Evolutionary conservation across 371 early-diverging fungal genomes (phyloP), one percentile per base, ranked within the genome.

Genomic region (Basidiobolus meristosporus): DNA sequence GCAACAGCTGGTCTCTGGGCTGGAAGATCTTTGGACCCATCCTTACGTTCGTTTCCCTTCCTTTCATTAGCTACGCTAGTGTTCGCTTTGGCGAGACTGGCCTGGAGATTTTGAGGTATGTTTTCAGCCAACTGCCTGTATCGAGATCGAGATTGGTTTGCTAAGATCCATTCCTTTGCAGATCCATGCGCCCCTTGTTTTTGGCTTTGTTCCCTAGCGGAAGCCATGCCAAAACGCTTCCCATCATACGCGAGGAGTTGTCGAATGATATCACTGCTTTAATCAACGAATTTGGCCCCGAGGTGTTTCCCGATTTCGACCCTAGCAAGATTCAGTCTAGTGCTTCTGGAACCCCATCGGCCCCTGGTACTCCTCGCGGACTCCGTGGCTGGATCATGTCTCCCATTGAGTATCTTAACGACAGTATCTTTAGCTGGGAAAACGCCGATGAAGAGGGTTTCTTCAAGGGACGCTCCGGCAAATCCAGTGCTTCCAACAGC

Each of bases 51-150:
- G 60, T 58, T 2, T 42, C 68, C 7, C 48, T 82, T 7, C 80
- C 89, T 1, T 59, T 80, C 31, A 59, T 89, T 30, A 79, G 82
- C 31, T 82, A 77, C 48, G 73, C 77, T 2, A 76, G 86, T 10
- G 67, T 96, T 52, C 64, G 77, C 14, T 84, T 83, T 46, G 82
- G 83, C 31, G 95, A 96, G 50, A 77, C 71, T 46, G 93, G 90
- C 1, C 43, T 86, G 10, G 95, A 92, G 46, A 73, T 92, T 21
- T 66, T 77, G 51, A 75, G 71, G 66, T 71, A 41, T 48, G 54
- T 42, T 7, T 1, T n/a, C n/a, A n/a, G n/a, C n/a, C n/a, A n/a
- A n/a, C n/a, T n/a, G 17, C 11, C 3, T 23, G 1, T 16, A 4
- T 9, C 14, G 16, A n/a, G n/a, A n/a, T n/a, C n/a, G n/a, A n/a